Percentiles rank a stretch among this genome's conserved stretches.
Evolutionary conservation across 140 eudicot genomes (phyloP).

Genomic region (Bidens hawaiensis): DNA sequence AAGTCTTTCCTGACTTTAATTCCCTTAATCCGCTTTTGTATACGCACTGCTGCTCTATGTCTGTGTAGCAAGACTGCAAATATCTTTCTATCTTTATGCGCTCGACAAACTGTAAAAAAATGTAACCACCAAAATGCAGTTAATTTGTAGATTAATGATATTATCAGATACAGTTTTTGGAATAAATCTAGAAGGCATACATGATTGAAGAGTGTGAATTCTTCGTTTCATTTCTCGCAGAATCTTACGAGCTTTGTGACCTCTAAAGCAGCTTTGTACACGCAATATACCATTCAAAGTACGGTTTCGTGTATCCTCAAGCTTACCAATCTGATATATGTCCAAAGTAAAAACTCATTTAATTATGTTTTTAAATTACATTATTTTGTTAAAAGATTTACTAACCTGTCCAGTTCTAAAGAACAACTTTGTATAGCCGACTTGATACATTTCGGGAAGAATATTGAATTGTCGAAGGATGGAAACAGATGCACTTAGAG

Average conservation of each 20-base stretch:
- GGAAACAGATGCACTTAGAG: conserved; percentile 78
- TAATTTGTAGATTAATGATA: neutral
- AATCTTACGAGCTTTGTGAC: conserved; percentile 81
- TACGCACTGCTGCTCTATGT: conserved; percentile 60
- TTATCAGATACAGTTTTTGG: neutral
- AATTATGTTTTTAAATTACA: neutral
- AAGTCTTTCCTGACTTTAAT: conserved; percentile 40
- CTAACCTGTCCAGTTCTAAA: conserved; percentile 95
- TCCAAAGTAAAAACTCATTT: no score
- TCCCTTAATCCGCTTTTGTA: conserved; percentile 65
- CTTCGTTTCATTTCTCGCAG: conserved; percentile 50
- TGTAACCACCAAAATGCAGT: conserved; percentile 6
- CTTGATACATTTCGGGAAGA: conserved; percentile 92
- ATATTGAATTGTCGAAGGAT: conserved; percentile 88
- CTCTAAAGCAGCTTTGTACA: conserved; percentile 95
- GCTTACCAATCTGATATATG: conserved; percentile 86
- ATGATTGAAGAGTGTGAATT: conserved; percentile 68
- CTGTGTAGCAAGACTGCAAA: conserved; percentile 48
- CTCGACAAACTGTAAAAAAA: conserved; percentile 85
- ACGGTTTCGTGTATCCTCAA: conserved; percentile 93
- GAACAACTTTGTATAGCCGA: conserved; percentile 85
- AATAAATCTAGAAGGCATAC: conserved; percentile 30
- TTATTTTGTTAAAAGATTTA: no score
- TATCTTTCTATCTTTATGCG: conserved; percentile 64
- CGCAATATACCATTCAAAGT: conserved; percentile 87